Evolutionary conservation across 345 rosid species (phyloP).

Genomic region (Limnanthes douglasii): DNA sequence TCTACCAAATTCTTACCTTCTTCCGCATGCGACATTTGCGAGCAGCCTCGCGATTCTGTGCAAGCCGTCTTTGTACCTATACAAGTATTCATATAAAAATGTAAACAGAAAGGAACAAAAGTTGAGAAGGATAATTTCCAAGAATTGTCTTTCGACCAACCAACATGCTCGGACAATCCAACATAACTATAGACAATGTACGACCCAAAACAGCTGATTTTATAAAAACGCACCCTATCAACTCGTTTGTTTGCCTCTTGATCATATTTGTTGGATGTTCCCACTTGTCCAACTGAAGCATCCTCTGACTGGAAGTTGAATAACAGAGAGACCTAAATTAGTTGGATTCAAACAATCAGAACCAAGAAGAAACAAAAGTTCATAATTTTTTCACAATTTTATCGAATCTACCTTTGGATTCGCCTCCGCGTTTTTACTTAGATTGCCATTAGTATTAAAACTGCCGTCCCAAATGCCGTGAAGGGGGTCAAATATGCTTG

Average conservation of each 20-base stretch:
- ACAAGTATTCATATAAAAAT: constrained; percentile 1
- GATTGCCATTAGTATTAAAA: constrained; percentile 38
- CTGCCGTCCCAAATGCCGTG: constrained; percentile 77
- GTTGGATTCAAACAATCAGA: constrained; percentile 2
- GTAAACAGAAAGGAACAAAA: background rate
- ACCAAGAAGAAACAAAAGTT: constrained; percentile 28
- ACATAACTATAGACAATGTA: too few species aligned
- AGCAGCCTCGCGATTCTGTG: constrained; percentile 97
- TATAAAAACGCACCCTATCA: constrained; percentile 39
- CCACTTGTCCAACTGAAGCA: constrained; percentile 50
- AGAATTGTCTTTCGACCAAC: too few species aligned
- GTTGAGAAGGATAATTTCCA: too few species aligned
- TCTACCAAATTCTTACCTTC: constrained; percentile 44
- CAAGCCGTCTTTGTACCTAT: constrained; percentile 84
- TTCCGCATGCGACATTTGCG: constrained; percentile 92
- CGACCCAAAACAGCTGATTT: background rate
- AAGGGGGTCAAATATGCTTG: constrained; percentile 53
- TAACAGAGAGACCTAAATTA: constrained; percentile 9
- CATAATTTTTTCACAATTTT: constrained; percentile 39
- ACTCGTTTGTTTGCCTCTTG: constrained; percentile 61
- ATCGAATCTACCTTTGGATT: constrained; percentile 29
- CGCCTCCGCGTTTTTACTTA: constrained; percentile 22
- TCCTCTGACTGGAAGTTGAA: constrained; percentile 59
- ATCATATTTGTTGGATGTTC: constrained; percentile 46
- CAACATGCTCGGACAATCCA: too few species aligned